These are phyloP conservation scores for Rhizopus microsporus DNA, from an alignment of 371 early-diverging fungal genomes.

Conservation along the genomic window DNA sequence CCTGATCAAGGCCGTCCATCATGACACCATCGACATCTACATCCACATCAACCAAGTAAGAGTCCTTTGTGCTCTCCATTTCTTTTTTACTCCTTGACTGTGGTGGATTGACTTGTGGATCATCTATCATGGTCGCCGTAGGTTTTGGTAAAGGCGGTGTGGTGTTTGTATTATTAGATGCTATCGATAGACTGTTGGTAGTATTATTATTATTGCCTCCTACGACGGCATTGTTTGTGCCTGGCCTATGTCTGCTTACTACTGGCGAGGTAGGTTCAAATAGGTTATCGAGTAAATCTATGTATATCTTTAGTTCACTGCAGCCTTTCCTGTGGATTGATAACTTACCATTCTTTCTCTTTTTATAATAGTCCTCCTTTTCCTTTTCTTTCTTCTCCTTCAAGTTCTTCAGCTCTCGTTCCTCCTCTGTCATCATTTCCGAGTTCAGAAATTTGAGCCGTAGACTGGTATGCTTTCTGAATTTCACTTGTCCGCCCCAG, in stretches of 20 bases:
- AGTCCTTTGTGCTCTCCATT: slow-evolving; percentile 25
- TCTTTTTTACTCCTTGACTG: slow-evolving; percentile 7
- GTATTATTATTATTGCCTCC: slow-evolving; percentile 4
- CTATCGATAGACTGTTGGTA: background rate
- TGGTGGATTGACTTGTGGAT: slow-evolving; percentile 5
- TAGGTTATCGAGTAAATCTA: slow-evolving; percentile 50
- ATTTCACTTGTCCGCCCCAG: slow-evolving; percentile 69
- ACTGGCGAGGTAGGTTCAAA: slow-evolving; percentile 31
- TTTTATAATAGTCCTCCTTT: slow-evolving; percentile 45
- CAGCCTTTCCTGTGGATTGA: background rate
- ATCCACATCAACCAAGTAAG: slow-evolving; percentile 50
- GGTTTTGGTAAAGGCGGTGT: slow-evolving; percentile 4
- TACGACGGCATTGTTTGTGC: slow-evolving; percentile 6
- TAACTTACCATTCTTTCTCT: slow-evolving; percentile 44
- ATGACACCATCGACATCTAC: slow-evolving; percentile 54
- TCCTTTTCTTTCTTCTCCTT: slow-evolving; percentile 45
- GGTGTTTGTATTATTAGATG: background rate
- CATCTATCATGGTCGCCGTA: slow-evolving; percentile 10
- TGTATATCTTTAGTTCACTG: background rate
- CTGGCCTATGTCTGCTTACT: slow-evolving; percentile 13
- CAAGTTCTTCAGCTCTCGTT: slow-evolving; percentile 39
- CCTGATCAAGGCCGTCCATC: slow-evolving; percentile 53
- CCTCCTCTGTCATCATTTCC: slow-evolving; percentile 55
- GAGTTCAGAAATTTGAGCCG: slow-evolving; percentile 57
- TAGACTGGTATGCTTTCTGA: slow-evolving; percentile 63